Evolutionary conservation across 768 basidiomycete genomes (phyloP).

Genomic region (Lentinus brumalis): DNA sequence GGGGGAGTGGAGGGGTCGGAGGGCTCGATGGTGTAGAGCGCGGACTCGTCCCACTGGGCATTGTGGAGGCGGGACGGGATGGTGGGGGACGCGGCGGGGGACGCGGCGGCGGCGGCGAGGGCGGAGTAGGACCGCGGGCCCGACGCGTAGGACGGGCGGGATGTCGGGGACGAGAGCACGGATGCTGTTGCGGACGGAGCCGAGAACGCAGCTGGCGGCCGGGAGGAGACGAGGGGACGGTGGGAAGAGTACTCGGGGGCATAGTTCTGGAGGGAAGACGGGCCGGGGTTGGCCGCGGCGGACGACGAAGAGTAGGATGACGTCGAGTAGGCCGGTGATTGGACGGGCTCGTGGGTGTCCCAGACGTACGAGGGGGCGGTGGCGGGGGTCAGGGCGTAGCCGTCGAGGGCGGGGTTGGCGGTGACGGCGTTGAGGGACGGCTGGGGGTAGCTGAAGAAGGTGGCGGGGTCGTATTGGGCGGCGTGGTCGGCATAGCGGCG

Average conservation of each 20-base stretch:
- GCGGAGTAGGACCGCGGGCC: conserved; percentile 8
- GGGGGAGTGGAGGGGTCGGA: conserved; percentile 6
- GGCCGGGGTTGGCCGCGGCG: background rate
- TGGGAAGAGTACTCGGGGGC: conserved; percentile 9
- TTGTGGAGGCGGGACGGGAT: conserved; percentile 14
- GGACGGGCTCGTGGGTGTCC: conserved; percentile 14
- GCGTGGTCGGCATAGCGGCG: conserved; percentile 13
- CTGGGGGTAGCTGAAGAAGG: conserved; percentile 14
- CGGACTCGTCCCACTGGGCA: conserved; percentile 12
- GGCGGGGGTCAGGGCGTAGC: conserved; percentile 2
- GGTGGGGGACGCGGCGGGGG: background rate
- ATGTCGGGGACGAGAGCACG: background rate
- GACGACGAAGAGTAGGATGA: conserved; percentile 3
- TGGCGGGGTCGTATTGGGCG: conserved; percentile 14
- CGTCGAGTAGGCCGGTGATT: conserved; percentile 12
- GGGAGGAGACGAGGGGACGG: conserved; percentile 3
- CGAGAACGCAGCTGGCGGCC: conserved; percentile 1
- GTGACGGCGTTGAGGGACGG: conserved; percentile 11
- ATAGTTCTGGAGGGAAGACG: conserved; percentile 8
- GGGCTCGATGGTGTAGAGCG: conserved; percentile 22
- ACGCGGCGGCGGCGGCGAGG: conserved; percentile 4
- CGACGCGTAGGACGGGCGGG: conserved; percentile 6
- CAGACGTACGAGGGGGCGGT: conserved; percentile 2
- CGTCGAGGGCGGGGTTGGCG: conserved; percentile 2
- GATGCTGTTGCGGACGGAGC: background rate